phyloP scores from a whole-genome alignment of 139 green algal genomes.

The Desmodesmus armatus region DNA sequence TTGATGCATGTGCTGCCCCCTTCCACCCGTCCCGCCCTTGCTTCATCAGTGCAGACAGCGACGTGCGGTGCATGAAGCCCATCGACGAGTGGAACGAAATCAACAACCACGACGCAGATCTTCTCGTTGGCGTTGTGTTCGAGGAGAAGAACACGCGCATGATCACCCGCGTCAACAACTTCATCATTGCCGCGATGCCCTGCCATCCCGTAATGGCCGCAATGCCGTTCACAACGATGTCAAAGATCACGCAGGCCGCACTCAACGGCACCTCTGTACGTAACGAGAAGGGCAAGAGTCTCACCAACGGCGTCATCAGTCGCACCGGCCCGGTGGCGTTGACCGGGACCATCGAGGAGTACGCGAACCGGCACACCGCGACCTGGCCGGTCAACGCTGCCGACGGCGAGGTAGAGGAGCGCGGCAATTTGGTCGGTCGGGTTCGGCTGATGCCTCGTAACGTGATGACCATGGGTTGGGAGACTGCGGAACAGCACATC shows the following conservation, averaged over 20 bases:
- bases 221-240: constrained; percentile 37
- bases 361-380: background rate
- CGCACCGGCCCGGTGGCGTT: constrained; percentile 26
- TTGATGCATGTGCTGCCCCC: too few relatives aligned
- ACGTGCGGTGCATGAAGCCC: constrained; percentile 41
- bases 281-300: background rate
- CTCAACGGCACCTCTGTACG: constrained; percentile 3
- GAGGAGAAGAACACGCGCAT: background rate
- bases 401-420: background rate
- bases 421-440: background rate
- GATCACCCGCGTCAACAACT: constrained; percentile 36
- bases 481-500: constrained; percentile 32
- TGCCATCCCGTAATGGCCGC: constrained; percentile 35
- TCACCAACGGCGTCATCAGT: constrained; percentile 22
- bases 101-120: constrained; percentile 31
- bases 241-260: background rate
- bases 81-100: constrained; percentile 14
- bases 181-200: constrained; percentile 32
- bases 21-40: too few relatives aligned
- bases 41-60: too few relatives aligned
- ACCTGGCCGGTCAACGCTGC: constrained; percentile 24
- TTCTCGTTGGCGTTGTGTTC: constrained; percentile 35
- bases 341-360: constrained; percentile 17
- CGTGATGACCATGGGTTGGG: constrained; percentile 35
- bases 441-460: constrained; percentile 16